Percentiles rank a stretch among this genome's conserved stretches.
Conservation (phyloP, 31 red algal genomes). For the Asparagopsis taxiformis region DNA sequence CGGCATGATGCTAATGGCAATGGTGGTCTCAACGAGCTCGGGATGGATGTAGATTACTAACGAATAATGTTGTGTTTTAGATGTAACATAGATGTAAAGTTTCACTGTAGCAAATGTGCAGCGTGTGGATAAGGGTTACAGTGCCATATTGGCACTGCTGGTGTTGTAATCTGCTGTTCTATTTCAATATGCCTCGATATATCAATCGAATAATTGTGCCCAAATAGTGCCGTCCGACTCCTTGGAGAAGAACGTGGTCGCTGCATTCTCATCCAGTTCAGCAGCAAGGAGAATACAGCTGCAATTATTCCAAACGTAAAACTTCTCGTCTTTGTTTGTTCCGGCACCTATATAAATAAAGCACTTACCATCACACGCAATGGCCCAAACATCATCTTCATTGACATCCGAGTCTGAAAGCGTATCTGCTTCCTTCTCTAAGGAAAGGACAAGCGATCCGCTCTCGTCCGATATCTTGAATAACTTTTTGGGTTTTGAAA, state of each 20-base stretch:
- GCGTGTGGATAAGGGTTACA: too few species aligned
- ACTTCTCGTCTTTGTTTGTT: slow-evolving; percentile 45
- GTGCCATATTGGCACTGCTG: too few species aligned
- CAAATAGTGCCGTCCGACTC: slow-evolving; percentile 22
- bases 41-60: slow-evolving; percentile 64
- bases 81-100: too few species aligned
- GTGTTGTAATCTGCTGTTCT: too few species aligned
- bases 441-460: slow-evolving; percentile 35
- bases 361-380: slow-evolving; percentile 31
- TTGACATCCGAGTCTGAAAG: slow-evolving; percentile 40
- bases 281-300: slow-evolving; percentile 38
- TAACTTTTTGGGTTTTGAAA: slow-evolving; percentile 19
- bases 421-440: slow-evolving; percentile 44
- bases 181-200: too few species aligned
- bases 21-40: slow-evolving; percentile 46
- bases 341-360: slow-evolving; percentile 48
- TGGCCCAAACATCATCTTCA: slow-evolving; percentile 57
- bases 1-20: slow-evolving; percentile 1
- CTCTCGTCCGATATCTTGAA: slow-evolving; percentile 63
- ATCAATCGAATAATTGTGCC: slow-evolving; percentile 37
- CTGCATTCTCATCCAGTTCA: slow-evolving; percentile 24
- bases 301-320: slow-evolving; percentile 55
- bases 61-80: too few species aligned
- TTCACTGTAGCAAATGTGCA: too few species aligned
- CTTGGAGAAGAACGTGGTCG: slow-evolving; percentile 49